A percentile compares a stretch with the other conserved stretches of the same genome.
Conservation (phyloP, 768 basidiomycete genomes). For the Suillus cothurnatus region DNA sequence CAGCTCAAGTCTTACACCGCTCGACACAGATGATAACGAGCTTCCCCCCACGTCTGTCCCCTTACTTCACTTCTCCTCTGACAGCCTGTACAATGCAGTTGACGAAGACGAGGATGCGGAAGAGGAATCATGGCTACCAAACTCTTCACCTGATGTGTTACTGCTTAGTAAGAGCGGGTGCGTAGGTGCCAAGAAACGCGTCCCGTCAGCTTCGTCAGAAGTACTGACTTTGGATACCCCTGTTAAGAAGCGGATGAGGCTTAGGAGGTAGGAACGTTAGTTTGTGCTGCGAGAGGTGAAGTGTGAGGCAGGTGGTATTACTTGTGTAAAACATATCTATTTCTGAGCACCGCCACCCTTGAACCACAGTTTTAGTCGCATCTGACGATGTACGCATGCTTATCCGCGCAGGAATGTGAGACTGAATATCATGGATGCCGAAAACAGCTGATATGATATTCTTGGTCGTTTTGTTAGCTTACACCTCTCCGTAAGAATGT, state of each 20-base stretch:
- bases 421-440: not conserved
- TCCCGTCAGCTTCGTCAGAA: slow-evolving; percentile 26
- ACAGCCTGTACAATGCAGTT: slow-evolving; percentile 9
- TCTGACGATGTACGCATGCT: not conserved
- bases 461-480: not conserved
- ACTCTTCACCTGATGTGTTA: slow-evolving; percentile 45
- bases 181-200: slow-evolving; percentile 23
- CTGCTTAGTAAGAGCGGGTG: slow-evolving; percentile 23
- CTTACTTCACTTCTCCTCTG: not conserved
- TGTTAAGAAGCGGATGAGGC: slow-evolving; percentile 26
- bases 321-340: not conserved
- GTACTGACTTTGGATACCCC: slow-evolving; percentile 21
- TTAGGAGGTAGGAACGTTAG: not conserved
- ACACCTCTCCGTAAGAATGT: not conserved
- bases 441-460: not conserved
- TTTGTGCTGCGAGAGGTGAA: not conserved
- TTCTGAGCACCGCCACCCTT: not conserved
- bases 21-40: slow-evolving; percentile 4
- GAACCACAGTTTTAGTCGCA: not conserved
- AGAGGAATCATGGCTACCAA: slow-evolving; percentile 44
- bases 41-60: not conserved
- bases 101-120: slow-evolving; percentile 34
- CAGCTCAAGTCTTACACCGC: slow-evolving; percentile 10
- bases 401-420: not conserved
- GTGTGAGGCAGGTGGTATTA: not conserved